Evolutionary conservation across 768 basidiomycete species (phyloP), one percentile per base, ranked within the genome.

Genomic region (Hericium erinaceus): DNA sequence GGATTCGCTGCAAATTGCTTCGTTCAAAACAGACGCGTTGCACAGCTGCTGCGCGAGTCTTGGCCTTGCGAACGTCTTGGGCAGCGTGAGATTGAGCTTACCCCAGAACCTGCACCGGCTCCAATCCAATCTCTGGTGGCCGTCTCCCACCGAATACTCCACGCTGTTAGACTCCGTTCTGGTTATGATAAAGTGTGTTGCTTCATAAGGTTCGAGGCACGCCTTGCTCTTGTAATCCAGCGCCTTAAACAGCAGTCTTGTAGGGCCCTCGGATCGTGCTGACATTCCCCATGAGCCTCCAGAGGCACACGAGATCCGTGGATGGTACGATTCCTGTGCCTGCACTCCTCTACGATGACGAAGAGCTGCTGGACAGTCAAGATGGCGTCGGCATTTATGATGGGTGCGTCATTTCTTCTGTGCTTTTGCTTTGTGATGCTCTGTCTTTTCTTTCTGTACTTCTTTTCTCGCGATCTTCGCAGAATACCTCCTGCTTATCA

Each of bases 361-460:
- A 98, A 71, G 82, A 83, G 48, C 73, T 89, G 33, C 72, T 89
- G 2, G 76, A 81, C 7, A 81, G 78, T 48, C 91, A 92, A 66
- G 87, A 92, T 48, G 74, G 74, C 53, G 85, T 98, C 5, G 95
- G 95, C 1, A 84, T 98, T 56, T 98, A 98, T 66, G 86, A 94
- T 63, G 92, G 92, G 94, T 95, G 69, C 60, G 85, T 73, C 57
- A 15, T 41, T 24, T 55, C 50, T 55, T n/a, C 22, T 33, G 22
- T 16, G 39, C 33, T 24, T 22, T 41, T 26, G 22, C 55, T 16
- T 24, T 24, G 40, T 41, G 39, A n/a, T 60, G 39, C 24, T 48
- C 39, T 51, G 24, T 16, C 33, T 20, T 59, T 40, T 39, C 33
- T 63, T 60, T 33, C 9, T 39, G 62, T 59, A 39, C 59, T 57